These are phyloP conservation scores for Boletellus sp. DNA, from an alignment of 768 basidiomycete species.

Conservation along the genomic window DNA sequence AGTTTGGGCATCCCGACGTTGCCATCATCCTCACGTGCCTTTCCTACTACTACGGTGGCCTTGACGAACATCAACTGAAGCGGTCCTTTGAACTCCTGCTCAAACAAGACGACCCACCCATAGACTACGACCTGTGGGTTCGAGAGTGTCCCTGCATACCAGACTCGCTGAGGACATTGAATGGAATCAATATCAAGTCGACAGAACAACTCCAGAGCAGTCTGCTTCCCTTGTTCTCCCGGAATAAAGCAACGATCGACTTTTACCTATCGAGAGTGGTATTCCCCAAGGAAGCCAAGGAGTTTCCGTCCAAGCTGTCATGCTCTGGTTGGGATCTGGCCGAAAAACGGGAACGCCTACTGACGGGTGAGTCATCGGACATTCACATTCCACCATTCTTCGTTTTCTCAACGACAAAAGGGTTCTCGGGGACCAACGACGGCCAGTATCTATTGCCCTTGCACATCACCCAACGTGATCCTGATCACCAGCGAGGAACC, in stretches of 20 bases:
- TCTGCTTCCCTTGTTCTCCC: constrained; percentile 10
- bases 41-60: constrained; percentile 25
- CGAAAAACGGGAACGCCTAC: constrained; percentile 8
- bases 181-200: constrained; percentile 24
- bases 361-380: constrained; percentile 13
- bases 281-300: constrained; percentile 26
- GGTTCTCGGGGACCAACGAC: constrained; percentile 29
- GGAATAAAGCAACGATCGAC: constrained; percentile 20
- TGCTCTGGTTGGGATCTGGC: constrained; percentile 30
- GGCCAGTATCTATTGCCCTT: constrained; percentile 26
- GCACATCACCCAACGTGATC: constrained; percentile 24
- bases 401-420: not conserved
- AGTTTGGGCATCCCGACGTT: constrained; percentile 29
- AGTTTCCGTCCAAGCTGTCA: constrained; percentile 8
- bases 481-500: constrained; percentile 12
- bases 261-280: constrained; percentile 24
- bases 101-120: constrained; percentile 17
- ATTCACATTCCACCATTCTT: no score
- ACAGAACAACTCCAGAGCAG: constrained; percentile 6
- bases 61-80: constrained; percentile 14
- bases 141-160: constrained; percentile 11
- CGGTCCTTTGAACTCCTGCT: constrained; percentile 14
- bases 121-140: constrained; percentile 22
- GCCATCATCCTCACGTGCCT: constrained; percentile 9
- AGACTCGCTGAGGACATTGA: constrained; percentile 5